Percentiles rank a stretch among this genome's conserved stretches.
phyloP scores from a whole-genome alignment of 2,329 filamentous ascomycete species.

The Lachnellula occidentalis region DNA sequence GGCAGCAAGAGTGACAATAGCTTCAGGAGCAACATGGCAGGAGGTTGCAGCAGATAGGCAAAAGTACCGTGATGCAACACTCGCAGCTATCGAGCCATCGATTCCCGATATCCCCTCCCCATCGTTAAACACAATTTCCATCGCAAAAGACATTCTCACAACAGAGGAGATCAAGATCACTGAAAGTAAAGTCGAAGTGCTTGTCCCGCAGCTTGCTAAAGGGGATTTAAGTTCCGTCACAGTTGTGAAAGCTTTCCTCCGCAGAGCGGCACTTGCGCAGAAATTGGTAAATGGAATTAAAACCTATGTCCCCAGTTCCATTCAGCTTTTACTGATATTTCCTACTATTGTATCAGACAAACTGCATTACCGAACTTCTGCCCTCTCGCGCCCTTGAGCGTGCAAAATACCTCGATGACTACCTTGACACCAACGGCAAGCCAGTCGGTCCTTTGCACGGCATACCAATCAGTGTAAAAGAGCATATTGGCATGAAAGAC shows the following conservation, averaged over 20 bases:
- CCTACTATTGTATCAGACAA: constrained; percentile 34
- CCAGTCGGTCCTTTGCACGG: constrained; percentile 36
- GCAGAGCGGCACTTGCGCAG: constrained; percentile 49
- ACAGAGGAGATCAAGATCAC: constrained; percentile 46
- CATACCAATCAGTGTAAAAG: constrained; percentile 49
- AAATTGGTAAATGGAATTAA: constrained; percentile 34
- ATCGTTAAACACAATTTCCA: constrained; percentile 39
- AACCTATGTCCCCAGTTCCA: background rate
- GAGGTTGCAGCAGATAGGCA: constrained; percentile 42
- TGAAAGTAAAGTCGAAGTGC: constrained; percentile 38
- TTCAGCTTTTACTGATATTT: background rate
- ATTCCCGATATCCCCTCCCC: constrained; percentile 34
- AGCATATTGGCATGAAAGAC: constrained; percentile 45
- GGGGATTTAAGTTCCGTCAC: constrained; percentile 38
- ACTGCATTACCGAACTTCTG: constrained; percentile 41
- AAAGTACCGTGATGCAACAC: constrained; percentile 40
- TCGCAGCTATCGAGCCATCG: constrained; percentile 36
- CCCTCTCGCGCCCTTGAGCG: constrained; percentile 30
- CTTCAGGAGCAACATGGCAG: constrained; percentile 37
- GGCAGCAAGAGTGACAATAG: constrained; percentile 27
- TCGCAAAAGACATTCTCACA: constrained; percentile 43
- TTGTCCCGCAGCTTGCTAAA: constrained; percentile 41
- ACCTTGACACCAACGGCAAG: constrained; percentile 26
- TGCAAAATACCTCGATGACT: constrained; percentile 32
- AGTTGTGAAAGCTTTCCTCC: constrained; percentile 48